Evolutionary conservation across 257 asterid genomes (phyloP).

Genomic region (Petunia axillaris): DNA sequence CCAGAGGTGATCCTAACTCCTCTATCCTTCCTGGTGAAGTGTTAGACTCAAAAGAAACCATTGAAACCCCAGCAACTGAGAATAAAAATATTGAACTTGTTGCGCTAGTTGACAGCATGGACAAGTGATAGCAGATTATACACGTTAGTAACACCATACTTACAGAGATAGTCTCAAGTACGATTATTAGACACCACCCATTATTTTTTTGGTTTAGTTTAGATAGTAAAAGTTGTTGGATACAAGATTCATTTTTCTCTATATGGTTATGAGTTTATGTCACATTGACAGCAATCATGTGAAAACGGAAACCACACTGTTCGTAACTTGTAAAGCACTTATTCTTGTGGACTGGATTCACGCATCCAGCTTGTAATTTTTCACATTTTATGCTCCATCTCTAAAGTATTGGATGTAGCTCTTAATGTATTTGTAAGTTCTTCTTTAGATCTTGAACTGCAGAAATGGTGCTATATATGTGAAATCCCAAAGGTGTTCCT

Average conservation of each 20-base stretch:
- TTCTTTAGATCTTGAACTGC: constrained; percentile 1
- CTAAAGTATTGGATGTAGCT: not conserved
- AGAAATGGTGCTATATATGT: not conserved
- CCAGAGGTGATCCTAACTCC: constrained; percentile 63
- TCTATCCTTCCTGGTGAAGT: constrained; percentile 56
- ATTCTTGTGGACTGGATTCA: constrained; percentile 9
- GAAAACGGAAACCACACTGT: constrained; percentile 5
- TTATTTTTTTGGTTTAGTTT: not conserved
- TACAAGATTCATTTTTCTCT: constrained; percentile 17
- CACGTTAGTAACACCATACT: not conserved
- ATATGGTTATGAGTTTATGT: not conserved
- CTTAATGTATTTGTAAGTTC: not conserved
- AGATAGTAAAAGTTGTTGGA: constrained; percentile 12
- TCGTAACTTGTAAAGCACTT: not conserved
- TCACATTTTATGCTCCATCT: not conserved
- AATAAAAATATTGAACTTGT: constrained; percentile 76
- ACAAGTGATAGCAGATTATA: constrained; percentile 39
- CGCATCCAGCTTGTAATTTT: not conserved
- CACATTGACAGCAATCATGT: not conserved
- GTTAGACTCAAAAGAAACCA: constrained; percentile 38
- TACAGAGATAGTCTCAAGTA: not conserved
- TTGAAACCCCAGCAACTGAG: constrained; percentile 41
- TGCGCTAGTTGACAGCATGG: constrained; percentile 55
- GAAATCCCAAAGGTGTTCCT: not conserved
- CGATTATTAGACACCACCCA: not conserved